These are phyloP conservation scores for Casuarina cunninghamiana DNA, from an alignment of 306 rosid species.

Conservation along the genomic window DNA sequence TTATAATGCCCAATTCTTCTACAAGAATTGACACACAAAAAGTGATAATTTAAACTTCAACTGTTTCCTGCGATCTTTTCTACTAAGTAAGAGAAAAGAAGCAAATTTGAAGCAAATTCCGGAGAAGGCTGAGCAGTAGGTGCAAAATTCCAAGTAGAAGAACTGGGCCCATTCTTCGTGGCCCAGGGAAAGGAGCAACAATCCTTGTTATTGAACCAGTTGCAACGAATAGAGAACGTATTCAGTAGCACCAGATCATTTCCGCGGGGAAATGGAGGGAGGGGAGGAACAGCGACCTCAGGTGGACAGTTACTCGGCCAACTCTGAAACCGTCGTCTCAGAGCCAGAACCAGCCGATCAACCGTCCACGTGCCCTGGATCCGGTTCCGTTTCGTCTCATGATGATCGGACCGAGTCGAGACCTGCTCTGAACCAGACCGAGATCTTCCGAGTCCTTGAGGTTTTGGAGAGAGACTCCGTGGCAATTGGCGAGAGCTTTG, in stretches of 20 bases:
- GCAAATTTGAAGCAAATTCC: too few species aligned
- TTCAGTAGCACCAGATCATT: neutral
- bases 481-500: slow-evolving; percentile 76
- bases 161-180: too few species aligned
- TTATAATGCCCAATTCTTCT: too few species aligned
- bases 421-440: slow-evolving; percentile 35
- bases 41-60: too few species aligned
- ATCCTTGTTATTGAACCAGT: neutral
- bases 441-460: slow-evolving; percentile 61
- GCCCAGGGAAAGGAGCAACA: neutral
- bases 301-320: slow-evolving; percentile 4
- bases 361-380: slow-evolving; percentile 13
- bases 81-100: too few species aligned
- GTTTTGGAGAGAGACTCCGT: slow-evolving; percentile 76
- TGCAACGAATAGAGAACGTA: neutral
- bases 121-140: too few species aligned
- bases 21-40: too few species aligned
- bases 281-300: neutral
- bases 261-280: slow-evolving; percentile 40
- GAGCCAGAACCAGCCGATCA: slow-evolving; percentile 18
- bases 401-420: slow-evolving; percentile 29
- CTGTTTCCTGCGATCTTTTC: too few species aligned
- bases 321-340: slow-evolving; percentile 39
- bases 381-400: slow-evolving; percentile 2
- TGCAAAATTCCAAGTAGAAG: too few species aligned